phyloP scores from a whole-genome alignment of 2,329 filamentous ascomycete species.

The Aureobasidium sp. region DNA sequence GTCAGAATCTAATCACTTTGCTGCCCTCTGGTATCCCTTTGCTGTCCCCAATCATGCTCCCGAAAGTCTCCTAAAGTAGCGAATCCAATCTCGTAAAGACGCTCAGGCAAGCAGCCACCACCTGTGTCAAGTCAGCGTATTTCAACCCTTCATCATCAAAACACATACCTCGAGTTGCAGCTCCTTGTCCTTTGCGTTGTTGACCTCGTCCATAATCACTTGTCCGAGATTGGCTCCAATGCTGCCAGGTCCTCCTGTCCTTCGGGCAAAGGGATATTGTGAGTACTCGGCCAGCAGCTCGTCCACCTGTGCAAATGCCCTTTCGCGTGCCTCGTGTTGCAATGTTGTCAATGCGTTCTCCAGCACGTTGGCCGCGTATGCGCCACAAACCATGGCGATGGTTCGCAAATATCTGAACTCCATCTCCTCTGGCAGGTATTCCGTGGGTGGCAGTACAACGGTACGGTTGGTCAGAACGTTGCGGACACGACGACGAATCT shows the following conservation, averaged over 20 bases:
- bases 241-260: conserved; percentile 64
- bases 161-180: conserved; percentile 79
- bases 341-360: conserved; percentile 95
- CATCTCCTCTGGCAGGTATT: conserved; percentile 87
- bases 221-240: conserved; percentile 90
- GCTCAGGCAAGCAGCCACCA: conserved; percentile 88
- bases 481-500: conserved; percentile 85
- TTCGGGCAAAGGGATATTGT: conserved; percentile 90
- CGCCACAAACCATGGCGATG: conserved; percentile 92
- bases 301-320: conserved; percentile 94
- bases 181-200: conserved; percentile 82
- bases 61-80: conserved; percentile 54
- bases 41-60: neutral
- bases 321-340: conserved; percentile 85
- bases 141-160: neutral
- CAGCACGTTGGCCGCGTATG: conserved; percentile 94
- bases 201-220: conserved; percentile 78
- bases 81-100: conserved; percentile 98
- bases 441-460: conserved; percentile 74
- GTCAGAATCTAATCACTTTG: conserved; percentile 5
- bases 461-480: conserved; percentile 90
- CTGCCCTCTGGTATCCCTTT: conserved; percentile 3
- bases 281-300: conserved; percentile 93
- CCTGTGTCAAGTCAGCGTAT: conserved; percentile 35
- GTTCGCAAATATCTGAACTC: conserved; percentile 91